A percentile compares a stretch with the other conserved stretches of the same genome.
Evolutionary conservation across 169 alveolate species (phyloP).

Genomic region (Babesia caballi): DNA sequence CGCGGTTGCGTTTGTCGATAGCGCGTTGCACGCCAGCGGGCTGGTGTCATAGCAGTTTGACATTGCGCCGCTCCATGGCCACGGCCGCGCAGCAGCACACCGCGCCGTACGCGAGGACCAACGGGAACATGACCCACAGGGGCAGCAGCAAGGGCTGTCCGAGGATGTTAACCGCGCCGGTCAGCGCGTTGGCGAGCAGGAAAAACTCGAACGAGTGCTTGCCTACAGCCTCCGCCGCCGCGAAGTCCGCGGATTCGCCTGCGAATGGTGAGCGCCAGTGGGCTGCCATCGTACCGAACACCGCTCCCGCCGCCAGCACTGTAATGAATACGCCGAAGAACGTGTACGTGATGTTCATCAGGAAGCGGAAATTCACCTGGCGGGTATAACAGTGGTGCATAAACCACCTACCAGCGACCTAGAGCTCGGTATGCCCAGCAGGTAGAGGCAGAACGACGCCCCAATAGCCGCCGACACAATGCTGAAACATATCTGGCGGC

Average conservation of each 20-base stretch:
- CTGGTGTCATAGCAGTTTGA: background rate
- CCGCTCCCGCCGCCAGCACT: background rate
- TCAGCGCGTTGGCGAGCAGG: conserved; percentile 40
- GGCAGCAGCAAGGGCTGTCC: conserved; percentile 41
- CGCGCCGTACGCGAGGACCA: conserved; percentile 13
- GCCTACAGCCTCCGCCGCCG: conserved; percentile 14
- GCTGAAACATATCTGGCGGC: too few species aligned
- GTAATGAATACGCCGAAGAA: background rate
- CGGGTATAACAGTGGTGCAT: too few species aligned
- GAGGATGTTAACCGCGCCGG: conserved; percentile 40
- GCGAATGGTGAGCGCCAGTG: background rate
- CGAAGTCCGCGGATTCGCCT: conserved; percentile 17
- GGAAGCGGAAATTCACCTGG: conserved; percentile 17
- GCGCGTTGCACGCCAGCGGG: background rate
- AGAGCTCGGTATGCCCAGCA: conserved; percentile 18
- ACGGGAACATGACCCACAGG: conserved; percentile 11
- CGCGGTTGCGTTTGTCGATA: conserved; percentile 1
- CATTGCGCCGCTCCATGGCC: background rate
- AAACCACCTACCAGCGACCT: conserved; percentile 16
- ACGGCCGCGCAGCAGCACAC: background rate
- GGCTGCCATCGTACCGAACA: background rate
- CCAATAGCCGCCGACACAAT: too few species aligned
- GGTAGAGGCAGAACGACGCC: background rate
- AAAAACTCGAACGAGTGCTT: conserved; percentile 30
- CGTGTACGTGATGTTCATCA: background rate